Evolutionary conservation across 371 early-diverging fungal species (phyloP), one percentile per base, ranked within the genome.

Genomic region (Mucor mucedo): DNA sequence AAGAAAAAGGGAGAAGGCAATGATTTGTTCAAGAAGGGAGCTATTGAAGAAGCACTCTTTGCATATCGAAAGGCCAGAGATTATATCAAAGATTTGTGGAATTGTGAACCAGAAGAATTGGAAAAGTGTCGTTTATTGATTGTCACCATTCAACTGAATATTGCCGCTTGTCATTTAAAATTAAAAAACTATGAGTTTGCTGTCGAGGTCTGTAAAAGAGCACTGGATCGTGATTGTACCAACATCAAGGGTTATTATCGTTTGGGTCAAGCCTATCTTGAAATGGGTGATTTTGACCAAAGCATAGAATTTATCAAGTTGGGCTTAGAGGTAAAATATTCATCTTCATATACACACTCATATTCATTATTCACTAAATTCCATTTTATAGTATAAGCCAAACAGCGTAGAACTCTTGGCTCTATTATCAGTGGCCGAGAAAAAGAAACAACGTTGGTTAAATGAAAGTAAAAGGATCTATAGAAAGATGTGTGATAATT

Each of bases 241-340:
- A 88, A 79, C 62, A 65, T 85, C n/a, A 91, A 91, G 72, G 88
- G 84, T 0, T 75, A 72, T 33, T 89, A 84, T 73, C 79, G 91
- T 11, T 62, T 88, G 32, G 85, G 77, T 4, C 85, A 87, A 68
- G 89, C 86, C 1, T 79, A 78, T 63, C 58, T 82, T 14, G 86
- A 82, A 49, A 60, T 73, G 60, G 69, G 73, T 6, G 79, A 84
- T 52, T 91, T 74, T 66, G 85, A 84, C 3, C 63, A 84, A 30
- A 85, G 86, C 2, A 68, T 81, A 38, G 60, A 73, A 33, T 77
- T 55, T 59, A 65, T 88, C 0, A 72, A 80, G 44, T 42, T 41
- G 28, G 89, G 88, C 10, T 58, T 84, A 44, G 68, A 82, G 76
- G 83, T 76, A 68, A 53, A 4, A n/a, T 4, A 40, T 27, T 21